Conservation (phyloP, 495 filamentous ascomycete species). For the Chaetomidium leptoderma region DNA sequence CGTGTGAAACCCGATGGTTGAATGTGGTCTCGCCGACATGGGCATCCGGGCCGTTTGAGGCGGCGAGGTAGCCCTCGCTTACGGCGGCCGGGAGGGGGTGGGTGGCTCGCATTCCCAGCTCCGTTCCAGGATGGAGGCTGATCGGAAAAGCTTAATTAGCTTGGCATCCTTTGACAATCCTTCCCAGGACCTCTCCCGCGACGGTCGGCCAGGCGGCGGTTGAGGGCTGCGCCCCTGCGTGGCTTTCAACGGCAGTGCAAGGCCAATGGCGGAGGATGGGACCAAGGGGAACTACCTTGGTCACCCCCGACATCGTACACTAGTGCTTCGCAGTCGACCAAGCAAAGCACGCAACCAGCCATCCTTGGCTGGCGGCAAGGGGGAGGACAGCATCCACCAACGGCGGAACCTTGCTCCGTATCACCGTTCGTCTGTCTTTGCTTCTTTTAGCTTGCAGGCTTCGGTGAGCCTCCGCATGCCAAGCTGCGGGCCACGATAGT, state of each 20-base stretch:
- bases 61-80: not conserved
- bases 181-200: not conserved
- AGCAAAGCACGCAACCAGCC: not conserved
- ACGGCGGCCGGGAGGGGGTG: not conserved
- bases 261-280: constrained; percentile 1
- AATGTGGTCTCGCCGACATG: not conserved
- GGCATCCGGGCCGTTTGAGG: not conserved
- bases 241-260: not conserved
- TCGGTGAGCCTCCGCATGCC: constrained; percentile 2
- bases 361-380: not conserved
- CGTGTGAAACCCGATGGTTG: not conserved
- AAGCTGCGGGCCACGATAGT: not conserved
- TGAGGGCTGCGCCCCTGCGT: constrained; percentile 9
- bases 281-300: too few relatives aligned
- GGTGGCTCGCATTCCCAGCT: not conserved
- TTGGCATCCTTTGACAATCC: not conserved
- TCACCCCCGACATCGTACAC: not conserved
- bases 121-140: not conserved
- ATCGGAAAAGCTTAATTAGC: constrained; percentile 7
- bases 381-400: not conserved
- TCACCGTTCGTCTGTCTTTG: constrained; percentile 6
- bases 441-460: not conserved
- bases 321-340: not conserved
- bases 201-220: not conserved
- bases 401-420: constrained; percentile 1